Base-by-base conservation (phyloP, 257 asterid species). In the Leonotis leonurus region DNA sequence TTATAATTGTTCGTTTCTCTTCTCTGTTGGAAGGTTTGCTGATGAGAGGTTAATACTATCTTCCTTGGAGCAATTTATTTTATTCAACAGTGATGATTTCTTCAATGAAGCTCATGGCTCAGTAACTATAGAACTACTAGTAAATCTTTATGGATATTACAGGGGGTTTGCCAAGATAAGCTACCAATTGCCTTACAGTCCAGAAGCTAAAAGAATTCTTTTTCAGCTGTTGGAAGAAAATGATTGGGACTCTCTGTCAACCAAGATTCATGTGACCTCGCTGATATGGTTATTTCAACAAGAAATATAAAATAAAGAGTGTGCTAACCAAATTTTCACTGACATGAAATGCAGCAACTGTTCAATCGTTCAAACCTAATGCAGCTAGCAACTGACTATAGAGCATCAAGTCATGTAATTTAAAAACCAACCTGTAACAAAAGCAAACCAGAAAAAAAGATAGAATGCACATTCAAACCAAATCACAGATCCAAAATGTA, bases 201-300 rank as follows among this genome's bases (percentile, higher is more conserved):
- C 80, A 46, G 99, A 86, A 74, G 96, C 95, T 65, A 95, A 92
- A 76, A 82, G 73, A 78, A 80, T 81, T 62, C 76, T 89, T 48
- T 89, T 80, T 68, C 83, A 75, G 56, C 56, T 85, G 59, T 62
- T 89, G 72, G 79, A 74, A 49, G 89, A 86, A 65, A 81, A 77
- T 56, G 87, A 76, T 27, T 89, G 97, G 95, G 84, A 89, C 84
- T 81, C 87, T 64, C 83, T 86, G 68, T 72, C 87, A 41, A 68
- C 80, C 26, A 77, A 82, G 77, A 83, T 86, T 69, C 94, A 85
- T 74, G 44, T 74, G 45, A 77, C 81, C 51, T 85, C 99, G 36
- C 70, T 86, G 70, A 81, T 73, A 71, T 92, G 99, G 99, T 56
- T 92, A 78, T 89, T 92, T 78, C 99, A 89, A 73, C 99, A 92